These are phyloP conservation scores for Mucor mucedo DNA, from an alignment of 371 early-diverging fungal species.

Conservation along the genomic window DNA sequence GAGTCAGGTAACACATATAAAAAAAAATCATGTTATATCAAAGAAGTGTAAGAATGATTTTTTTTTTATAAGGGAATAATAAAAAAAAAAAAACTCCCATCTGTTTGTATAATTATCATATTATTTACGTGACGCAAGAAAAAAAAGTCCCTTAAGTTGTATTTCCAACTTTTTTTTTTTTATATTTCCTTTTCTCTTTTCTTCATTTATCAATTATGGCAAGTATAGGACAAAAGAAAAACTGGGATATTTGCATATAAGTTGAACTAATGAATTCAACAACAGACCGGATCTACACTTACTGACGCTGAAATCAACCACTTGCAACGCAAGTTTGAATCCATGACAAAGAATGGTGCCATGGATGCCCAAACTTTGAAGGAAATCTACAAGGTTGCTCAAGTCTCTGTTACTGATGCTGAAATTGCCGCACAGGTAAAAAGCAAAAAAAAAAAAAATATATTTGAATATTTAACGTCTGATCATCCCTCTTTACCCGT, in stretches of 20 bases:
- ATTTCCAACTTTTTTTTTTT: conserved; percentile 11
- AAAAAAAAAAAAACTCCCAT: not conserved
- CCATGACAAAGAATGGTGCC: conserved; percentile 23
- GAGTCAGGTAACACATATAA: conserved; percentile 20
- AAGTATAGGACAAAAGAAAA: not conserved
- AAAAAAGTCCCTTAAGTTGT: conserved; percentile 8
- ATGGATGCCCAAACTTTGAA: conserved; percentile 26
- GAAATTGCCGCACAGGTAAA: conserved; percentile 31
- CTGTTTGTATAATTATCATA: conserved; percentile 1
- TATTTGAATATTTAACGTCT: not conserved
- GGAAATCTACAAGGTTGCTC: conserved; percentile 28
- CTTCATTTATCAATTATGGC: conserved; percentile 10
- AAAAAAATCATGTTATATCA: not conserved
- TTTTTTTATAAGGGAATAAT: conserved; percentile 3
- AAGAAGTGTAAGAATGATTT: conserved; percentile 8
- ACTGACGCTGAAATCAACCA: conserved; percentile 33
- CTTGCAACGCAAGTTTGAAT: conserved; percentile 27
- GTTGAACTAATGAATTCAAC: not conserved
- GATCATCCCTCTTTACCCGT: too few relatives aligned
- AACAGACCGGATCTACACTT: conserved; percentile 19
- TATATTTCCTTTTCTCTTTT: not conserved
- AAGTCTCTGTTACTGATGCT: conserved; percentile 25
- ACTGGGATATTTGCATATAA: too few relatives aligned
- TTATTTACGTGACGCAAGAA: conserved; percentile 9
- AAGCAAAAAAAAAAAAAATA: too few relatives aligned